Conservation (phyloP, 169 alveolate genomes). For the Cyclospora cayetanensis region DNA sequence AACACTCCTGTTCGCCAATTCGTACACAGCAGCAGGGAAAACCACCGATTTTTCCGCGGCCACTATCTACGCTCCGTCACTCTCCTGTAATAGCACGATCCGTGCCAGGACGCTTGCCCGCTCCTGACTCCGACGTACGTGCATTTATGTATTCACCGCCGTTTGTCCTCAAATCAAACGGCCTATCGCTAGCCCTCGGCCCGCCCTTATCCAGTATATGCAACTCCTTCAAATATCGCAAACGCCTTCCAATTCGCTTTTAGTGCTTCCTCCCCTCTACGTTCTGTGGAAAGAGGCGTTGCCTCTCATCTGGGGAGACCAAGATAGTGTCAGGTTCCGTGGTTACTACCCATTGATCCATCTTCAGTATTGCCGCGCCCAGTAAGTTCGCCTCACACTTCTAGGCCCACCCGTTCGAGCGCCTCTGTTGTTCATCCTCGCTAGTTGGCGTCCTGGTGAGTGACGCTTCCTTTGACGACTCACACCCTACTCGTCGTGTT, state of each 20-base stretch:
- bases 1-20: not conserved
- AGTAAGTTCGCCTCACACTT: not conserved
- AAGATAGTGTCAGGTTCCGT: not conserved
- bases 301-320: not conserved
- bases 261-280: not conserved
- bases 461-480: not conserved
- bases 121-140: not conserved
- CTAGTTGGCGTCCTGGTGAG: not conserved
- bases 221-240: too few species aligned
- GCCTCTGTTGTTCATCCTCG: not conserved
- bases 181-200: too few species aligned
- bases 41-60: not conserved
- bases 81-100: not conserved
- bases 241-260: too few species aligned
- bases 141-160: not conserved
- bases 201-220: too few species aligned
- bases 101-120: not conserved
- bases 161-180: not conserved
- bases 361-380: not conserved
- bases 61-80: not conserved
- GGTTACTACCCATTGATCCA: not conserved
- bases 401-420: slow-evolving; percentile 26
- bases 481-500: not conserved
- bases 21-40: not conserved
- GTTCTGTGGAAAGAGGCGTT: not conserved